Evolutionary conservation across 352 stramenopile species (phyloP).

Genomic region (Pythium coloratum): DNA sequence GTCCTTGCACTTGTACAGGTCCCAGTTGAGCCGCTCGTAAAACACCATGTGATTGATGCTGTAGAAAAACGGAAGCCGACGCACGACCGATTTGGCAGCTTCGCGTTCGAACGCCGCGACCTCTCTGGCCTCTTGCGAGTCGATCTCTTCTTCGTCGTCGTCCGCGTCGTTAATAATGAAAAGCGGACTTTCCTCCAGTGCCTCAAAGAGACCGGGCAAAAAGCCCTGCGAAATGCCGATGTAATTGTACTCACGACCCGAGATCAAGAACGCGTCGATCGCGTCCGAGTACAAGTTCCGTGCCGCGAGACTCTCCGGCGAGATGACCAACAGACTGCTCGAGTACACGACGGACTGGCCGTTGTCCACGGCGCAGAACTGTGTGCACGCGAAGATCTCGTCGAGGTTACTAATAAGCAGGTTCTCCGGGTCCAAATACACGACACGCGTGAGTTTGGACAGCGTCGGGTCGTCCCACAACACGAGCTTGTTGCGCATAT

Average conservation of each 20-base stretch:
- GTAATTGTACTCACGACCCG: constrained; percentile 79
- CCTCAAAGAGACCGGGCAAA: constrained; percentile 75
- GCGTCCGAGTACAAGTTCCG: constrained; percentile 80
- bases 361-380: constrained; percentile 84
- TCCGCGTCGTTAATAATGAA: constrained; percentile 60
- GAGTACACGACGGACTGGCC: constrained; percentile 80
- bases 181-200: constrained; percentile 76
- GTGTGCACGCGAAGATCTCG: constrained; percentile 78
- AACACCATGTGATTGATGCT: constrained; percentile 90
- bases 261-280: constrained; percentile 86
- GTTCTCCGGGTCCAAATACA: constrained; percentile 82
- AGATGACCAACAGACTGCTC: constrained; percentile 81
- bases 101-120: constrained; percentile 28
- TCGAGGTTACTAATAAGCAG: constrained; percentile 76
- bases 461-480: constrained; percentile 79
- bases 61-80: constrained; percentile 81
- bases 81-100: constrained; percentile 50
- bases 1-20: constrained; percentile 83
- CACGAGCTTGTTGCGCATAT: constrained; percentile 83
- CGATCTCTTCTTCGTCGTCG: constrained; percentile 30
- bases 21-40: constrained; percentile 87
- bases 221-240: constrained; percentile 82
- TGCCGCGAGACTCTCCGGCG: constrained; percentile 60
- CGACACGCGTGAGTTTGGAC: constrained; percentile 60
- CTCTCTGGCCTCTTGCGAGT: constrained; percentile 25